Base-by-base conservation (phyloP, 371 early-diverging fungal genomes). In the Caulochytrium protostelioides region DNA sequence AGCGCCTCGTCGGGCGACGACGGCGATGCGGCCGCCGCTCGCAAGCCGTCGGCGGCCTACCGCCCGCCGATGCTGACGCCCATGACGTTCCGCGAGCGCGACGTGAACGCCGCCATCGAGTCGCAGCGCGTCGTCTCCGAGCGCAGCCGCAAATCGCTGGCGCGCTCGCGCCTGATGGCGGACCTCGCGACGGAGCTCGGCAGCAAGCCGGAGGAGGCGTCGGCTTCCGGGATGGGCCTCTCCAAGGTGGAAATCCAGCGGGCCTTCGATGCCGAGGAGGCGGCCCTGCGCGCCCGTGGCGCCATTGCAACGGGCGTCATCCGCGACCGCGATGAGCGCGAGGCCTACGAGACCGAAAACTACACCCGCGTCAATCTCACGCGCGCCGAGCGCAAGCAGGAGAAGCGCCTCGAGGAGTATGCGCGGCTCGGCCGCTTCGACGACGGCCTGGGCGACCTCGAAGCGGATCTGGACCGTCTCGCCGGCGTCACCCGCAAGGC, bases 291-390 rank as follows among this genome's bases (percentile, higher is more conserved):
- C 6, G 30, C 8, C 15, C 30, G n/a, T 6, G n/a, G 8, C 15
- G n/a, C n/a, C 15, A n/a, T 30, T 14, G 30, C n/a, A 30, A 8
- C 30, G 8, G 6, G 15, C 30, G n/a, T 15, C n/a, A n/a, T n/a
- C n/a, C n/a, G n/a, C n/a, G n/a, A n/a, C n/a, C 52, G 72, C 42
- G 53, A 50, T 12, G 81, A 83, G 46, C 70, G 79, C 34, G 56
- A 62, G 26, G 49, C 58, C 17, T 85, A 77, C 43, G 94, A 94
- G 58, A 87, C 89, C 54, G 78, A 79, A 21, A 84, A 85, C 50
- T 87, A 83, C 48, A 69, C 74, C 28, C 74, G 94, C 39, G 49
- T 85, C 22, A 56, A 62, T 30, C 38, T 76, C 19, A 74, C 75
- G 27, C 72, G 73, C 45, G 76, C 78, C 50, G 83, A 86, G 22